Evolutionary conservation across 2,329 filamentous ascomycete species (phyloP).

Genomic region (Fusarium citri): DNA sequence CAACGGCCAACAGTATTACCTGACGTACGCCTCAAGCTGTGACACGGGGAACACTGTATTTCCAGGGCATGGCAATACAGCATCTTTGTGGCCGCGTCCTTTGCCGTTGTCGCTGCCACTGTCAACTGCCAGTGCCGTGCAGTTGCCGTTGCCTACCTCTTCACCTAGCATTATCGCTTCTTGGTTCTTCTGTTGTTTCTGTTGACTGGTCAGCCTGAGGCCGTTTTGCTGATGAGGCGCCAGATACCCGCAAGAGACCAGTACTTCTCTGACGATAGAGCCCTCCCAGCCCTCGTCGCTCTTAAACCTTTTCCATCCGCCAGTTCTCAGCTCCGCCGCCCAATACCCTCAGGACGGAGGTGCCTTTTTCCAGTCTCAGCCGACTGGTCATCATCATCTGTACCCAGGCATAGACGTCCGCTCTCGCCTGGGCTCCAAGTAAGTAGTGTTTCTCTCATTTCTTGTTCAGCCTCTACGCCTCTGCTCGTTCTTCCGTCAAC

Average conservation of each 20-base stretch:
- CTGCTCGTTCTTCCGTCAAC: slow-evolving; percentile 8
- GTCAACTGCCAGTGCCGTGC: slow-evolving; percentile 39
- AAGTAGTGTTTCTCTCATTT: slow-evolving; percentile 49
- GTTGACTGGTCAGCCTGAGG: slow-evolving; percentile 35
- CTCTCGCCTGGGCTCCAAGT: slow-evolving; percentile 67
- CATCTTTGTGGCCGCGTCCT: slow-evolving; percentile 45
- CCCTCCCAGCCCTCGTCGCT: slow-evolving; percentile 63
- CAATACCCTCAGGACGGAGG: slow-evolving; percentile 63
- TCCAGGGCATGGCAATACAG: slow-evolving; percentile 48
- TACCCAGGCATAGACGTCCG: slow-evolving; percentile 65
- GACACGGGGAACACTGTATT: slow-evolving; percentile 47
- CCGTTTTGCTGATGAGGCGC: slow-evolving; percentile 45
- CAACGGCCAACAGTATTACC: slow-evolving; percentile 46
- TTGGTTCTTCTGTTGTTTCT: slow-evolving; percentile 25
- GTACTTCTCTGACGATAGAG: slow-evolving; percentile 65
- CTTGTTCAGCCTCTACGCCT: slow-evolving; percentile 1
- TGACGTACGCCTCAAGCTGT: slow-evolving; percentile 43
- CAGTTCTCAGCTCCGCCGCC: slow-evolving; percentile 58
- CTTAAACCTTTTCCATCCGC: slow-evolving; percentile 64
- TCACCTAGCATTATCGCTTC: slow-evolving; percentile 22
- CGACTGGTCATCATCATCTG: slow-evolving; percentile 55
- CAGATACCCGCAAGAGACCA: slow-evolving; percentile 68
- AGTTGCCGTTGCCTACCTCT: slow-evolving; percentile 26
- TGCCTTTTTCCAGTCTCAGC: slow-evolving; percentile 61
- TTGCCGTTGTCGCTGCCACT: slow-evolving; percentile 43